A percentile compares a stretch with the other conserved stretches of the same genome.
These are phyloP conservation scores for Trypanosoma cruzi DNA, from an alignment of 208 protist genomes.

Conservation along the genomic window DNA sequence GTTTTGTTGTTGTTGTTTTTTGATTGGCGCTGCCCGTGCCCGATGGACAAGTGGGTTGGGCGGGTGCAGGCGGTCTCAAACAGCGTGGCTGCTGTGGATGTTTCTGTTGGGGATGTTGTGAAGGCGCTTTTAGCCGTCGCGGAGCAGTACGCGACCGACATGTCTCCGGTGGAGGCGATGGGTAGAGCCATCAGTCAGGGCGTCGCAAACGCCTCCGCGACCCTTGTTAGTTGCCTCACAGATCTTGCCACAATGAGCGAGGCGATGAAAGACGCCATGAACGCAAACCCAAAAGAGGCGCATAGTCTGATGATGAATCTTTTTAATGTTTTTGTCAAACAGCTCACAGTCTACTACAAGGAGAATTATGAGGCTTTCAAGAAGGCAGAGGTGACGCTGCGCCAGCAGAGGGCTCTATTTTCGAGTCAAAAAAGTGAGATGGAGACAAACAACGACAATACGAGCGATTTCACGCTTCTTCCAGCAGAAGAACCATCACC, in stretches of 20 bases:
- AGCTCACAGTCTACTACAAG: conserved; percentile 29
- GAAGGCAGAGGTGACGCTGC: conserved; percentile 6
- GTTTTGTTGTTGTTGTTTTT: too few species aligned
- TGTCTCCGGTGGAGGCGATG: background rate
- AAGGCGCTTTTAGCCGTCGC: conserved; percentile 4
- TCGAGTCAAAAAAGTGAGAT: background rate
- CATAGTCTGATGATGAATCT: conserved; percentile 66
- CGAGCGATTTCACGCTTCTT: background rate
- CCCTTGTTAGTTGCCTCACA: conserved; percentile 46
- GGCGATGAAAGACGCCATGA: conserved; percentile 66
- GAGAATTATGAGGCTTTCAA: conserved; percentile 19
- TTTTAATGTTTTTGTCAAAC: conserved; percentile 56
- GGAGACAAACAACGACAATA: background rate
- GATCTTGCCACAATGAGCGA: conserved; percentile 67
- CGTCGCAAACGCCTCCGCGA: conserved; percentile 25
- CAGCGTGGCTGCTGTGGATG: conserved; percentile 1
- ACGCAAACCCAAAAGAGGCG: conserved; percentile 44
- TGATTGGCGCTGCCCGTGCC: too few species aligned
- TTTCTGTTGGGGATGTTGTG: background rate
- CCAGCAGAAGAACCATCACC: background rate
- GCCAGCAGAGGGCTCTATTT: background rate
- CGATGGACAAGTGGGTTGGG: conserved; percentile 21
- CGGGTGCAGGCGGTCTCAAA: conserved; percentile 10
- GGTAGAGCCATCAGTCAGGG: conserved; percentile 22
- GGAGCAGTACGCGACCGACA: background rate